Evolutionary conservation across 805 yeast genomes (phyloP).

Genomic region (Yamadazyma kitorensis): DNA sequence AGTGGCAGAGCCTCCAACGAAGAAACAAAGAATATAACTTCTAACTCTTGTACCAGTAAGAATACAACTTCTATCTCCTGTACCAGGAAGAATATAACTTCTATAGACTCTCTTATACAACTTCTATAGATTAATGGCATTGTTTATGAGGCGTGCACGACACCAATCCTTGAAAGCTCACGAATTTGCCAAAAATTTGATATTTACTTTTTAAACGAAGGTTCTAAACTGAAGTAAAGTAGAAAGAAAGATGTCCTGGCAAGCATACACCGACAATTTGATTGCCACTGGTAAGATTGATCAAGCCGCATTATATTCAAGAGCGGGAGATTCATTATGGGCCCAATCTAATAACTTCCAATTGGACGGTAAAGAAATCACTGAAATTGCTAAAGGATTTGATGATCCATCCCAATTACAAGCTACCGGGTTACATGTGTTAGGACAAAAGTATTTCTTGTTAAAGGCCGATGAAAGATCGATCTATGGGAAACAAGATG

Average conservation of each 20-base stretch:
- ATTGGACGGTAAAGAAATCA: slow-evolving; percentile 68
- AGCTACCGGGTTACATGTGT: slow-evolving; percentile 80
- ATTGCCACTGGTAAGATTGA: slow-evolving; percentile 85
- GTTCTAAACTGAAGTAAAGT: too few relatives aligned
- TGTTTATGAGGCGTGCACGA: too few relatives aligned
- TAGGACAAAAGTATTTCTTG: slow-evolving; percentile 82
- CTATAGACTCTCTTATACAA: too few relatives aligned
- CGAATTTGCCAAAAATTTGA: too few relatives aligned
- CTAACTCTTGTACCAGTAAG: too few relatives aligned
- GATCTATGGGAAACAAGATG: slow-evolving; percentile 87
- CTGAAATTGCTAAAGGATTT: slow-evolving; percentile 74
- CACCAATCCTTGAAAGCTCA: too few relatives aligned
- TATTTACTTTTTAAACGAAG: too few relatives aligned
- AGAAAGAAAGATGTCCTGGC: slow-evolving; percentile 29
- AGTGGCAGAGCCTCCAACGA: slow-evolving; percentile 24
- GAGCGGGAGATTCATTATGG: slow-evolving; percentile 95
- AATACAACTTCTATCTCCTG: too few relatives aligned
- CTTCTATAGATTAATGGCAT: too few relatives aligned
- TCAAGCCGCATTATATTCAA: slow-evolving; percentile 88
- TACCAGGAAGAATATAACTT: too few relatives aligned
- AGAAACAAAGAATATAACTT: slow-evolving; percentile 11
- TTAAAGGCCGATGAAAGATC: slow-evolving; percentile 89
- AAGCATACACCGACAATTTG: slow-evolving; percentile 95
- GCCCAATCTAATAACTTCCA: slow-evolving; percentile 72
- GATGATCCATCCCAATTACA: slow-evolving; percentile 77